Evolutionary conservation across 164 flowering plant species (phyloP).

Genomic region (Malania oleifera): DNA sequence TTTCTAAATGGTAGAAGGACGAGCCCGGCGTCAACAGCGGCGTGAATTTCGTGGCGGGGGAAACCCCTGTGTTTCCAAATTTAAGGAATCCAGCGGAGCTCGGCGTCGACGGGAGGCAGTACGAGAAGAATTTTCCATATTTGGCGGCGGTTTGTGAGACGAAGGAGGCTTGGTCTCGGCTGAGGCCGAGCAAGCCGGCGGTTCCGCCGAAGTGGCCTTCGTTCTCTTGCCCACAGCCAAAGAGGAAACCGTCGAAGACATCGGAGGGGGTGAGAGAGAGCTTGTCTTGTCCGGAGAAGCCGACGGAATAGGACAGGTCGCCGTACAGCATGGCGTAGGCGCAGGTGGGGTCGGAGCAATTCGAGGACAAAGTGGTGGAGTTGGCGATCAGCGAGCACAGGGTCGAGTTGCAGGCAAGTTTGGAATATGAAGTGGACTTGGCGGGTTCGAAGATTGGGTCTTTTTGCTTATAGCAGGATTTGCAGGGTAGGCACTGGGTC

Average conservation of each 20-base stretch:
- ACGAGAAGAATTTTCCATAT: constrained; percentile 24
- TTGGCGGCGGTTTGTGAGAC: constrained; percentile 32
- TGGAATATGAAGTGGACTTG: constrained; percentile 24
- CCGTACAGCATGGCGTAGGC: constrained; percentile 34
- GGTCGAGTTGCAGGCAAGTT: constrained; percentile 23
- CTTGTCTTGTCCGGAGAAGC: constrained; percentile 33
- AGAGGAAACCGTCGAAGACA: constrained; percentile 22
- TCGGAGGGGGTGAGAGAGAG: constrained; percentile 27
- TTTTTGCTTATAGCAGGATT: constrained; percentile 26
- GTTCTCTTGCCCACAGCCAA: constrained; percentile 53
- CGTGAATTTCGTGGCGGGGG: constrained; percentile 8
- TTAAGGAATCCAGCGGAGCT: constrained; percentile 22
- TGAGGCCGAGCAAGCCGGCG: constrained; percentile 47
- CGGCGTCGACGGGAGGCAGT: constrained; percentile 25
- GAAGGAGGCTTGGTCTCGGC: constrained; percentile 24
- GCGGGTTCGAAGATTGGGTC: constrained; percentile 33
- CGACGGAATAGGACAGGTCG: constrained; percentile 32
- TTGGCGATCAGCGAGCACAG: constrained; percentile 23
- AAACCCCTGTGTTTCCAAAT: constrained; percentile 14
- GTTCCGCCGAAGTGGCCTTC: constrained; percentile 31
- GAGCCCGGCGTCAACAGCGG: too few relatives aligned
- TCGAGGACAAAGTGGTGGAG: constrained; percentile 20
- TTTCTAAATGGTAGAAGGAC: constrained; percentile 11
- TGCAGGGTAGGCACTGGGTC: too few relatives aligned
- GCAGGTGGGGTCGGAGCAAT: constrained; percentile 28